Evolutionary conservation across 73 alveolate species (phyloP), one percentile per base, ranked within the genome.

Genomic region (Paramecium octaurelia): DNA sequence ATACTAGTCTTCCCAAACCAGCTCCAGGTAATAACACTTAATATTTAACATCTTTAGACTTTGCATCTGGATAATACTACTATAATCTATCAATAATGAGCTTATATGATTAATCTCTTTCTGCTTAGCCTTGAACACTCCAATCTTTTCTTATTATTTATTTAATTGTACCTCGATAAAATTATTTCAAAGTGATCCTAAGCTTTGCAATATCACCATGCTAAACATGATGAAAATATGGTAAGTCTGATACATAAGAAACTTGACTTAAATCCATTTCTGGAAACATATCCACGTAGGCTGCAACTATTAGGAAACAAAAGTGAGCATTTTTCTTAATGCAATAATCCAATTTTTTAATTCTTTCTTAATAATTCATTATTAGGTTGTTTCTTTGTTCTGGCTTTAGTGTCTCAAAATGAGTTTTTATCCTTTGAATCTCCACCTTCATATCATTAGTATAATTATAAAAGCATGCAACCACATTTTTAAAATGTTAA

Each of bases 1-100:
- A 98, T 68, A 98, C 97, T 54, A 98, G 64, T 92, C 99, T 95
- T 8, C 99, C 99, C 24, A 98, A 92, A 2, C 99, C 99, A 42
- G 98, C 93, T 11, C 99, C 99, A n/a, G 99, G 99, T 43, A 95
- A 95, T 58, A 98, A 86, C n/a, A 97, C 98, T 11, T 96, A 88
- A 27, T 35, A 54, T 50, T 86, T 75, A 8, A 34, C 86, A 58
- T 57, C 18, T 18, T 40, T 92, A 29, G 31, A 21, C 43, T 27
- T 64, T 64, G 93, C 86, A 24, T 64, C 35, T 31, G 96, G 95
- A 54, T 86, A 94, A 73, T 93, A 90, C 50, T 85, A 40, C 57
- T 94, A 90, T 27, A 96, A 89, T 21, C 92, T 95, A 21, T 94
- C 96, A 31, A 96, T 76, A 21, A 96, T 80, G 43, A 95, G 96